These are phyloP conservation scores for Cyberlindnera suaveolens DNA, from an alignment of 805 yeast genomes.

Conservation along the genomic window DNA sequence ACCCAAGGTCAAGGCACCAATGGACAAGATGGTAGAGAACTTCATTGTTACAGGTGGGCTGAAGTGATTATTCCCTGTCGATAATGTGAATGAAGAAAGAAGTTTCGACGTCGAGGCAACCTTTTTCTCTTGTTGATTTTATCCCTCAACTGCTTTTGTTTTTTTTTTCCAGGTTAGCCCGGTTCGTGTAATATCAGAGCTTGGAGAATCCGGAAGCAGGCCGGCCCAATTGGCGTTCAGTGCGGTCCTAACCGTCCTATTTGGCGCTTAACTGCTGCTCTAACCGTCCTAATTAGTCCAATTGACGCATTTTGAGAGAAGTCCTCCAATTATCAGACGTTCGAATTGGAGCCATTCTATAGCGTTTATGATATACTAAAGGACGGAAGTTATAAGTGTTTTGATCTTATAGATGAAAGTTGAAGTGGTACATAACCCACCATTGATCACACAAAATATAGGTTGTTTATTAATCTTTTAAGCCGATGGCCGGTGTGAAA, in stretches of 20 bases:
- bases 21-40: constrained; percentile 16
- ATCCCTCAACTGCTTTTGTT: neutral
- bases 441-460: too few species aligned
- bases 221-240: neutral
- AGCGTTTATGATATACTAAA: too few species aligned
- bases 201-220: neutral
- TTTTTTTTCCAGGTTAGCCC: neutral
- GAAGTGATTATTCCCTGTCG: too few species aligned
- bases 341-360: too few species aligned
- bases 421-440: too few species aligned
- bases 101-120: neutral
- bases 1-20: constrained; percentile 17
- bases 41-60: constrained; percentile 12
- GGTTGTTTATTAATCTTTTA: too few species aligned
- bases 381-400: too few species aligned
- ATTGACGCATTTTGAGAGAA: too few species aligned
- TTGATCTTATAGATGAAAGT: too few species aligned
- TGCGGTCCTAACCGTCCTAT: neutral
- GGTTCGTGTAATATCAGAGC: neutral
- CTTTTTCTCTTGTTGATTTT: neutral
- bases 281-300: too few species aligned
- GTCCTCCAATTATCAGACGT: too few species aligned
- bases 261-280: neutral
- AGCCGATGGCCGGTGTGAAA: too few species aligned
- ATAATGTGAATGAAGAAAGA: neutral